Evolutionary conservation across 2,329 filamentous ascomycete species (phyloP).

Genomic region (Arachnomyces sp.): DNA sequence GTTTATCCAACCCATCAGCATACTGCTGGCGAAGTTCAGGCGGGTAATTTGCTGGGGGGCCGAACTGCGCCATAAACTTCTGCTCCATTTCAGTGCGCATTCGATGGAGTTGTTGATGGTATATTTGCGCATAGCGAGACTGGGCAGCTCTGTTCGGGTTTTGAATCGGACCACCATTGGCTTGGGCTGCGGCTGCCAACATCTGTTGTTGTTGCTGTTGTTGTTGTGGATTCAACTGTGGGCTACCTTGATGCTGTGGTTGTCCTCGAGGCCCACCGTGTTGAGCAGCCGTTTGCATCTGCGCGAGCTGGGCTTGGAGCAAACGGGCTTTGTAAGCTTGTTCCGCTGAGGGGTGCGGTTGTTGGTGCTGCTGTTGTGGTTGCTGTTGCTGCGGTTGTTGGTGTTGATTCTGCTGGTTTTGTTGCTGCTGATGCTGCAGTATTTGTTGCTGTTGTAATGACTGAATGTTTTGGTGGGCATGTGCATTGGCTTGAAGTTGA

Average conservation of each 20-base stretch:
- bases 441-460: constrained; percentile 33
- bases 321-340: constrained; percentile 32
- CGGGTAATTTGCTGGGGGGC: constrained; percentile 31
- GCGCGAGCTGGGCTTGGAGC: constrained; percentile 30
- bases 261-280: constrained; percentile 20
- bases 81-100: constrained; percentile 31
- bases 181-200: constrained; percentile 32
- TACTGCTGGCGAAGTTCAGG: constrained; percentile 32
- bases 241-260: constrained; percentile 25
- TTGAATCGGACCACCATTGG: constrained; percentile 29
- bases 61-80: constrained; percentile 31
- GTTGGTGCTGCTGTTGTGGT: constrained; percentile 21
- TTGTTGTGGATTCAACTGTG: constrained; percentile 26
- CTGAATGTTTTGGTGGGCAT: constrained; percentile 41
- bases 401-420: constrained; percentile 19
- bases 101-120: constrained; percentile 27
- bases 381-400: constrained; percentile 15
- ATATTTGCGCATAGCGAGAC: constrained; percentile 28
- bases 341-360: constrained; percentile 19
- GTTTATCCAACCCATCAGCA: constrained; percentile 28
- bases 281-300: constrained; percentile 32
- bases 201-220: constrained; percentile 31
- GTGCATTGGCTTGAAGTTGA: constrained; percentile 37
- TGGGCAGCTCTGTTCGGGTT: constrained; percentile 11
- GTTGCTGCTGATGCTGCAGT: constrained; percentile 29